These are phyloP conservation scores for Beverwykella pulmonaria DNA, from an alignment of 495 filamentous ascomycete species.

Conservation along the genomic window DNA sequence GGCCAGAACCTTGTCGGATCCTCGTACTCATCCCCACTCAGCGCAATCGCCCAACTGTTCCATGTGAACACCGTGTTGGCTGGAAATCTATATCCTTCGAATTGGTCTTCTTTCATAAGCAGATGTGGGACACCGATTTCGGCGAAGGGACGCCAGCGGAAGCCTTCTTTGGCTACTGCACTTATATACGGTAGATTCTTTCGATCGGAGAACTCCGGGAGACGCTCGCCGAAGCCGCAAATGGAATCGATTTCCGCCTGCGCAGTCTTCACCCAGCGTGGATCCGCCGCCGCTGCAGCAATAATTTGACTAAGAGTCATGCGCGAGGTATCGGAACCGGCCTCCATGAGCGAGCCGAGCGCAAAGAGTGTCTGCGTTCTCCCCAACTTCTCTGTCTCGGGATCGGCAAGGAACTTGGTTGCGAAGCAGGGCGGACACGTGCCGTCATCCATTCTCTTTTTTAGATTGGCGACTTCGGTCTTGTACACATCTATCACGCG, in stretches of 20 bases:
- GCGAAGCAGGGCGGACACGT: conserved; percentile 26
- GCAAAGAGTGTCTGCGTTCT: conserved; percentile 20
- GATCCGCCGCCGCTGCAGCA: conserved; percentile 14
- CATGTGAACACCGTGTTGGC: conserved; percentile 19
- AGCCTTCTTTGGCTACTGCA: conserved; percentile 21
- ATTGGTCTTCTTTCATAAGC: conserved; percentile 25
- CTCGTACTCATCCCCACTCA: conserved; percentile 10
- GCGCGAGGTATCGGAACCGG: conserved; percentile 25
- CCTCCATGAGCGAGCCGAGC: conserved; percentile 24
- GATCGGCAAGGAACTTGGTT: conserved; percentile 10
- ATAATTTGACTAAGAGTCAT: conserved; percentile 22
- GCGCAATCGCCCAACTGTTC: conserved; percentile 23
- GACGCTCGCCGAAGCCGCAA: conserved; percentile 1
- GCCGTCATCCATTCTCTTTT: conserved; percentile 5
- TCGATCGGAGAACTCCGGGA: conserved; percentile 13
- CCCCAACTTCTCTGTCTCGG: conserved; percentile 13
- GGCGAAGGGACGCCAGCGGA: conserved; percentile 26
- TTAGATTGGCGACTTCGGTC: conserved; percentile 10
- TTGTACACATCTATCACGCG: conserved; percentile 3
- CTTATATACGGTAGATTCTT: conserved; percentile 7
- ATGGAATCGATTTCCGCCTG: conserved; percentile 15
- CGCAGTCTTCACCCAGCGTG: conserved; percentile 8
- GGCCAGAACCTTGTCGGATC: conserved; percentile 19
- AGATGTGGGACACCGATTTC: conserved; percentile 20
- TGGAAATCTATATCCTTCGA: conserved; percentile 20